Conservation (phyloP, 192 early-diverging fungal genomes). For the Gamsiella multidivaricata region DNA sequence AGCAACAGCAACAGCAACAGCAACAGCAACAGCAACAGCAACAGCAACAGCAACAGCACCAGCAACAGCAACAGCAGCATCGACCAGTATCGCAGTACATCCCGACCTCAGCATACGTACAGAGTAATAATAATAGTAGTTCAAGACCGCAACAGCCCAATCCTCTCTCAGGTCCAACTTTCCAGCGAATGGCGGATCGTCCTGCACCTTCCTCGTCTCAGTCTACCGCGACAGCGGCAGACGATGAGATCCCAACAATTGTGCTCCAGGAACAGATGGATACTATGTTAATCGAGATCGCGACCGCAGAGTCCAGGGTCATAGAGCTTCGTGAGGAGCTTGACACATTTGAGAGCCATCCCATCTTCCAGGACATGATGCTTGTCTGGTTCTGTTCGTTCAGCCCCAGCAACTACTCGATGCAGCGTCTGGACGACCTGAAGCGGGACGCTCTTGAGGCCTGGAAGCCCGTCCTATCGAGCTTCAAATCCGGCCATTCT, state of each 20-base stretch:
- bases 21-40: background rate
- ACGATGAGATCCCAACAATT: slow-evolving; percentile 47
- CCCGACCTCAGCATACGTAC: background rate
- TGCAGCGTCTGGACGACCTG: slow-evolving; percentile 27
- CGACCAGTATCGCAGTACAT: slow-evolving; percentile 8
- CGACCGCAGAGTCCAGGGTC: slow-evolving; percentile 32
- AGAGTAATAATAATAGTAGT: slow-evolving; percentile 3
- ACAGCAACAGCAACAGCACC: slow-evolving; percentile 18
- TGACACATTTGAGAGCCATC: slow-evolving; percentile 43
- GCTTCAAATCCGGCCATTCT: slow-evolving; percentile 14
- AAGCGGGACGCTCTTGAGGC: slow-evolving; percentile 29
- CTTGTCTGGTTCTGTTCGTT: slow-evolving; percentile 41
- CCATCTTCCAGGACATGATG: slow-evolving; percentile 43
- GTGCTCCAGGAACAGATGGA: slow-evolving; percentile 54
- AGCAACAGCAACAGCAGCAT: slow-evolving; percentile 12
- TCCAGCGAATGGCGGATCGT: background rate
- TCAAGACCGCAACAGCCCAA: slow-evolving; percentile 19
- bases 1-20: background rate
- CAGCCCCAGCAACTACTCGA: slow-evolving; percentile 26
- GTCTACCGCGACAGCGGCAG: slow-evolving; percentile 1
- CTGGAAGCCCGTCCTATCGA: slow-evolving; percentile 33
- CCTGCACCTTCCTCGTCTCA: background rate
- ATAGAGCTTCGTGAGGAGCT: slow-evolving; percentile 44
- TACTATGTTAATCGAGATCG: slow-evolving; percentile 32
- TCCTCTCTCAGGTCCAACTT: background rate